These are phyloP conservation scores for Porogramme epimiltina DNA, from an alignment of 1,284 basidiomycete genomes.

Conservation along the genomic window DNA sequence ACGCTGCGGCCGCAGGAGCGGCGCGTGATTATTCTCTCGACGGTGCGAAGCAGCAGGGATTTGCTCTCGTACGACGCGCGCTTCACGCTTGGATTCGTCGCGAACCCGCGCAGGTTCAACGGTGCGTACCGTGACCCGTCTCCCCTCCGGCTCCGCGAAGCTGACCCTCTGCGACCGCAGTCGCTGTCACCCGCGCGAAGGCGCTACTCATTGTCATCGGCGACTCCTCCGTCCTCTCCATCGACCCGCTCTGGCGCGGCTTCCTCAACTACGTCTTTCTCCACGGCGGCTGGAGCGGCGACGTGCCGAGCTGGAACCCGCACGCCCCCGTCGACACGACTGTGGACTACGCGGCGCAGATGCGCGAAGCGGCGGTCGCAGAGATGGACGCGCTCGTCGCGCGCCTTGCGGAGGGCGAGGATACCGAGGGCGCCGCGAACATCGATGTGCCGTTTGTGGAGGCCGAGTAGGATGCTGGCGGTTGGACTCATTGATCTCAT, in stretches of 20 bases:
- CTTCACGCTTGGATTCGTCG: conserved; percentile 49
- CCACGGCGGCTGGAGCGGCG: conserved; percentile 50
- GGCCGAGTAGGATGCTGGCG: conserved; percentile 5
- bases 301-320: conserved; percentile 53
- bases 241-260: conserved; percentile 51
- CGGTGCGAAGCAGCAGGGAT: conserved; percentile 43
- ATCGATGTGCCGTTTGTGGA: conserved; percentile 22
- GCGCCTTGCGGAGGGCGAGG: conserved; percentile 46
- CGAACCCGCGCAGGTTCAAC: conserved; percentile 47
- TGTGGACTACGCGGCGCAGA: conserved; percentile 32
- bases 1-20: conserved; percentile 36
- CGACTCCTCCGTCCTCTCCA: conserved; percentile 51
- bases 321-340: conserved; percentile 30
- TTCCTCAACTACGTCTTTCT: conserved; percentile 54
- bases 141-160: too few relatives aligned
- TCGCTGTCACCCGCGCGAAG: conserved; percentile 50
- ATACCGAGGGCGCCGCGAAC: conserved; percentile 24
- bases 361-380: conserved; percentile 32
- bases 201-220: conserved; percentile 60
- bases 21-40: conserved; percentile 46
- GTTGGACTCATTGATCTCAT: too few relatives aligned
- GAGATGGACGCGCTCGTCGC: conserved; percentile 56
- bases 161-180: conserved; percentile 13
- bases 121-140: conserved; percentile 29
- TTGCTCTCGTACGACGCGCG: conserved; percentile 41